These are phyloP conservation scores for Suillus subluteus DNA, from an alignment of 768 basidiomycete species.

Conservation along the genomic window DNA sequence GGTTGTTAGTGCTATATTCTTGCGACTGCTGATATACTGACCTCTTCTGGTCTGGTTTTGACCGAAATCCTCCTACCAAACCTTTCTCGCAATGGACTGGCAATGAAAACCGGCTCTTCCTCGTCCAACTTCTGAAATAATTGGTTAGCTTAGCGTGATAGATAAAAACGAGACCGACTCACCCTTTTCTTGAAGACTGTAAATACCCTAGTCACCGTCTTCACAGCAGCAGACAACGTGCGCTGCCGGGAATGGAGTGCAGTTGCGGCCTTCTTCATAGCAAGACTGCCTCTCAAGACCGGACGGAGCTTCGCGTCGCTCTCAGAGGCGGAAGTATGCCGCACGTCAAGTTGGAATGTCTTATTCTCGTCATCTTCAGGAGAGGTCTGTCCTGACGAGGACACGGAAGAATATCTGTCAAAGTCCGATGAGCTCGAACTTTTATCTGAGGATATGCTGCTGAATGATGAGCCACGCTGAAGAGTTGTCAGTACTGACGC, in stretches of 20 bases:
- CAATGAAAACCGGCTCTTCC: conserved; percentile 25
- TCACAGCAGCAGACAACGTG: conserved; percentile 24
- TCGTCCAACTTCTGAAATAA: conserved; percentile 26
- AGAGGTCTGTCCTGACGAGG: conserved; percentile 35
- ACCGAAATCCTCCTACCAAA: conserved; percentile 34
- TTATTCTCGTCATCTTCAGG: conserved; percentile 32
- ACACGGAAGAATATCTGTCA: conserved; percentile 22
- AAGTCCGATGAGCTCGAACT: conserved; percentile 16
- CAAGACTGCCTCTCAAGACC: conserved; percentile 13
- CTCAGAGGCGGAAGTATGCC: not conserved
- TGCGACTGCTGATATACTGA: conserved; percentile 17
- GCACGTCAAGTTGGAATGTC: conserved; percentile 20
- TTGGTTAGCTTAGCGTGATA: not conserved
- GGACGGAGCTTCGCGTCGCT: conserved; percentile 13
- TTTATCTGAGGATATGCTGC: conserved; percentile 23
- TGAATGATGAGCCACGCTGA: conserved; percentile 17
- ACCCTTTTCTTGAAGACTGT: conserved; percentile 31
- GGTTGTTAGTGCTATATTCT: not conserved
- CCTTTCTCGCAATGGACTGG: conserved; percentile 32
- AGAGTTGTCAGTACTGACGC: not conserved
- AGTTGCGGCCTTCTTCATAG: conserved; percentile 17
- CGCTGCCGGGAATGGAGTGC: conserved; percentile 17
- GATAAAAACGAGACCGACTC: not conserved
- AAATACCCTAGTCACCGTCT: conserved; percentile 27
- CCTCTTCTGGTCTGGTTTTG: conserved; percentile 29